These are phyloP conservation scores for Chamaecrista fasciculata DNA, from an alignment of 306 rosid species.

Conservation along the genomic window DNA sequence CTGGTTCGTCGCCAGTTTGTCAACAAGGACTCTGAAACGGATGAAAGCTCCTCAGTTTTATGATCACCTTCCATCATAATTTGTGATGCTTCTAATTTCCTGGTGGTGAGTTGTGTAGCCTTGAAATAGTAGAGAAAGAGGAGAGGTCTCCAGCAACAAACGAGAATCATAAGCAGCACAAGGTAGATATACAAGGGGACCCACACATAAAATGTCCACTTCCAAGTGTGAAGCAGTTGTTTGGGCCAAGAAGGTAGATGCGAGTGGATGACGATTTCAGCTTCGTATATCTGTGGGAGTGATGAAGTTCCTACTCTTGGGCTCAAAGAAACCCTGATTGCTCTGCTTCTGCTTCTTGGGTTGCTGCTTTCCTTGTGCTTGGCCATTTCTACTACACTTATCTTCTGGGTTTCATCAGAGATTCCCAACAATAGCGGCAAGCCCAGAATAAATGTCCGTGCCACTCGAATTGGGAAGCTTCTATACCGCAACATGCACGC, in stretches of 20 bases:
- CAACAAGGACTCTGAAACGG: constrained; percentile 57
- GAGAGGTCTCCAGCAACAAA: constrained; percentile 46
- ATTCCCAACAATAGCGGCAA: constrained; percentile 70
- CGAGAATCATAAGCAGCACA: constrained; percentile 38
- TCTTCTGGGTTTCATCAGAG: constrained; percentile 57
- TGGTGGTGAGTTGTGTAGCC: too few species aligned
- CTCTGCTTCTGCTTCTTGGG: constrained; percentile 62
- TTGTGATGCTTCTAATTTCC: constrained; percentile 22
- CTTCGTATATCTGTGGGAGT: constrained; percentile 70
- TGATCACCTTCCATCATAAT: constrained; percentile 35
- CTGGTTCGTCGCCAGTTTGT: constrained; percentile 57
- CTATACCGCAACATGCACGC: constrained; percentile 77
- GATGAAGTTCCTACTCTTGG: constrained; percentile 73
- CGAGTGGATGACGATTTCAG: constrained; percentile 52
- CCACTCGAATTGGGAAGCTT: constrained; percentile 63
- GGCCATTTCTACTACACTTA: constrained; percentile 40
- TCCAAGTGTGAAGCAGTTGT: constrained; percentile 64
- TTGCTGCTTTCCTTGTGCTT: constrained; percentile 59
- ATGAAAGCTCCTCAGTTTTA: too few species aligned
- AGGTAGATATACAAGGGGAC: constrained; percentile 49
- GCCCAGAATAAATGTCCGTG: constrained; percentile 54
- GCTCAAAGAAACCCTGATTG: constrained; percentile 45
- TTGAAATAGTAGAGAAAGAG: too few species aligned
- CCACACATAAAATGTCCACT: constrained; percentile 85
- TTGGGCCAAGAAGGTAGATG: constrained; percentile 64